phyloP scores from a whole-genome alignment of 2,329 filamentous ascomycete genomes.

The Aspergillus caelatus region DNA sequence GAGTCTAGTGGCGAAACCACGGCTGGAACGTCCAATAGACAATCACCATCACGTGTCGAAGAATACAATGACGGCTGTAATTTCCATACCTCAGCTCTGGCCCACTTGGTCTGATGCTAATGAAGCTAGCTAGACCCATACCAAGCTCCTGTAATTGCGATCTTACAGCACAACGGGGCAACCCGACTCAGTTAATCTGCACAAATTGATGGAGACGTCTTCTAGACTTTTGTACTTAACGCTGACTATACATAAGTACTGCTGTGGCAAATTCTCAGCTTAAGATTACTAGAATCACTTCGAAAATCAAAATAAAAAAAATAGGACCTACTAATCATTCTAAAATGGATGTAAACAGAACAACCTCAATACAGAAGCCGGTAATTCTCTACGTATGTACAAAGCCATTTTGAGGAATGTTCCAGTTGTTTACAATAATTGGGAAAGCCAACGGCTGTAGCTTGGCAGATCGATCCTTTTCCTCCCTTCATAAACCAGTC shows the following conservation, averaged over 20 bases:
- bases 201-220: background rate
- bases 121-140: background rate
- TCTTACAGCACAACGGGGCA: slow-evolving; percentile 5
- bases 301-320: background rate
- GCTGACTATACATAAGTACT: background rate
- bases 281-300: background rate
- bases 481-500: background rate
- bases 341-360: background rate
- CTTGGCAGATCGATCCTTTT: background rate
- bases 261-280: background rate
- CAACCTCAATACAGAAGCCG: background rate
- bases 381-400: background rate
- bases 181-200: slow-evolving; percentile 1
- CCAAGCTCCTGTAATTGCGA: slow-evolving; percentile 10
- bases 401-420: background rate
- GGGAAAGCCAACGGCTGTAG: background rate
- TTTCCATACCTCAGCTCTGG: background rate
- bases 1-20: background rate
- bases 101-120: slow-evolving; percentile 1
- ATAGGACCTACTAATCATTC: background rate
- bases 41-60: background rate
- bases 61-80: slow-evolving; percentile 1
- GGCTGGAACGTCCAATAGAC: background rate
- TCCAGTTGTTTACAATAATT: background rate
- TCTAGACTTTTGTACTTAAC: background rate